Percentiles rank a stretch among this genome's conserved stretches.
Conservation (phyloP, 768 basidiomycete species). For the Lentinus tigrinus region DNA sequence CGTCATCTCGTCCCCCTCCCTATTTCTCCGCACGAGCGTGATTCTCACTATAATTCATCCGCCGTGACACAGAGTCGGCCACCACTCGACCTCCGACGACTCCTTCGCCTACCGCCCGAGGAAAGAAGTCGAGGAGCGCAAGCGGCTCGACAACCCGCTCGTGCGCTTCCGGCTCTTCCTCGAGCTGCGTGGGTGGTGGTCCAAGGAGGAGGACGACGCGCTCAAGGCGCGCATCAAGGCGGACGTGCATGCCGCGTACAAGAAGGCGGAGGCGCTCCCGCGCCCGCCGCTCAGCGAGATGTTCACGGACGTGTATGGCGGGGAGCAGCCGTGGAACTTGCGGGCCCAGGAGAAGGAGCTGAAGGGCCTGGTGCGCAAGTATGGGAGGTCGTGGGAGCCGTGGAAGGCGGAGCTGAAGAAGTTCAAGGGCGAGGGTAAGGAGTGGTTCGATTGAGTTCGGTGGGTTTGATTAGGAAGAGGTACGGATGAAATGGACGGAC, state of each 20-base stretch:
- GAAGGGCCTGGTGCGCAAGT: conserved; percentile 71
- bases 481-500: not conserved
- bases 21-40: no score
- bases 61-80: conserved; percentile 64
- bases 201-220: conserved; percentile 66
- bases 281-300: conserved; percentile 73
- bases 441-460: conserved; percentile 23
- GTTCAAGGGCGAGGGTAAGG: conserved; percentile 72
- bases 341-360: conserved; percentile 85
- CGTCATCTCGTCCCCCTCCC: conserved; percentile 20
- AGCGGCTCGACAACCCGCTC: conserved; percentile 88
- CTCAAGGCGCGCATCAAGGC: conserved; percentile 66
- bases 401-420: conserved; percentile 79
- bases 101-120: conserved; percentile 90
- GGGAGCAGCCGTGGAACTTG: conserved; percentile 84
- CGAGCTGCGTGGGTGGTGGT: conserved; percentile 86
- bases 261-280: conserved; percentile 67
- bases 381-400: conserved; percentile 82
- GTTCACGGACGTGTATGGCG: conserved; percentile 87
- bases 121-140: conserved; percentile 89
- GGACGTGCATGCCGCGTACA: conserved; percentile 78
- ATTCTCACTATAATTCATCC: not conserved
- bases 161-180: conserved; percentile 82
- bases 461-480: no score
- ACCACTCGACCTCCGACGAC: conserved; percentile 94